phyloP scores from a whole-genome alignment of 805 yeast species.

The Ogataea dorogensis region DNA sequence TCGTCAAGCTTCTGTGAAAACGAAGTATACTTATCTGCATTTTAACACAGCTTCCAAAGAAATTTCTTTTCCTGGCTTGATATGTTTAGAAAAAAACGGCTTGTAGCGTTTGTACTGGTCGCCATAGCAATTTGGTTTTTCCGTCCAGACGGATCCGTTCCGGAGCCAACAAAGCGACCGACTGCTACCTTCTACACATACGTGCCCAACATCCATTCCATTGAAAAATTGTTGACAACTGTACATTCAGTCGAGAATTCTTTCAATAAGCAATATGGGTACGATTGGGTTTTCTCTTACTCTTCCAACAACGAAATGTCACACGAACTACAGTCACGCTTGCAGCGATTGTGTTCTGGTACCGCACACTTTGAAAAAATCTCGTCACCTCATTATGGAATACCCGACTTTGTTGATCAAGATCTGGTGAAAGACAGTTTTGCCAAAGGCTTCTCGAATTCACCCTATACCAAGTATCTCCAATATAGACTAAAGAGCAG shows the following conservation, averaged over 20 bases:
- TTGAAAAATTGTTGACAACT: conserved; percentile 19
- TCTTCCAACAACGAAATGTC: conserved; percentile 62
- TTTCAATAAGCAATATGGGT: conserved; percentile 69
- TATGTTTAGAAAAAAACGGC: conserved; percentile 3
- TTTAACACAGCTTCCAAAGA: background rate
- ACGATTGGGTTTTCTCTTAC: conserved; percentile 83
- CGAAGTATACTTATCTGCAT: background rate
- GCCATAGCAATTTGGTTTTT: conserved; percentile 1
- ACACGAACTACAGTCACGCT: conserved; percentile 60
- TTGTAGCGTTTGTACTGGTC: background rate
- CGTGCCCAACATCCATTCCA: conserved; percentile 18
- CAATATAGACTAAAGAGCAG: conserved; percentile 50
- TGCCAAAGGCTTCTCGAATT: conserved; percentile 34
- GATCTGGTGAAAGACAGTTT: conserved; percentile 47
- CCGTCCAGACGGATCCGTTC: background rate
- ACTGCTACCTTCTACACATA: conserved; percentile 27
- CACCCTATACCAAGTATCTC: conserved; percentile 35
- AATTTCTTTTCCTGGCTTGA: background rate
- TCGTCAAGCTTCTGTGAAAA: too few relatives aligned
- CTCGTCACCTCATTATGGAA: conserved; percentile 49
- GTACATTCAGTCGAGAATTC: conserved; percentile 70
- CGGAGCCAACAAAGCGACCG: background rate
- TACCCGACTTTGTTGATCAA: conserved; percentile 66
- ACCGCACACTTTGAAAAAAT: conserved; percentile 66
- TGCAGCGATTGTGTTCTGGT: conserved; percentile 67